Percentiles rank a stretch among this genome's conserved stretches.
Conservation (phyloP, 305 asterid genomes). For the Salvia sclarea region DNA sequence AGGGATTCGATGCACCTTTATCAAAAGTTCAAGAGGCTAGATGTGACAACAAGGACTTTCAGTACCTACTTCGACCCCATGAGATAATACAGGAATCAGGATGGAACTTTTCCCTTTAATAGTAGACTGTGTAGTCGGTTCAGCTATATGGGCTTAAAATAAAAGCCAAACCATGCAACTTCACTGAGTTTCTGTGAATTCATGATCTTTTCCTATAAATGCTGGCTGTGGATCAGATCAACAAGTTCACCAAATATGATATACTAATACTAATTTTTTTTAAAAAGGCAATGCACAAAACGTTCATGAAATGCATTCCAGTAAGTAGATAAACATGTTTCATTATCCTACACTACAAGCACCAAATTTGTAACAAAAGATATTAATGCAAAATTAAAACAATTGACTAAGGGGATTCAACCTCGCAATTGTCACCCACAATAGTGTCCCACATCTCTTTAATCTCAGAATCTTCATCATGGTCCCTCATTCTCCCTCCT, state of each 20-base stretch:
- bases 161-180: neutral
- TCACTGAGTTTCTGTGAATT: neutral
- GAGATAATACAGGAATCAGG: neutral
- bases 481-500: slow-evolving; percentile 51
- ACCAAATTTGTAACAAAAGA: neutral
- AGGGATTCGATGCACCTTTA: neutral
- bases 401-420: slow-evolving; percentile 32
- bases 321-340: neutral
- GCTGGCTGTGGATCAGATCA: neutral
- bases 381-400: neutral
- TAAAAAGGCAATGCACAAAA: too few species aligned
- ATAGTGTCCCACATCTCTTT: slow-evolving; percentile 90
- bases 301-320: slow-evolving; percentile 9
- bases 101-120: neutral
- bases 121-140: slow-evolving; percentile 1
- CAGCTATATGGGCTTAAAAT: neutral
- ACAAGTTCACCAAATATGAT: slow-evolving; percentile 12
- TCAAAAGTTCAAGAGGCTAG: neutral
- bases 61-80: neutral
- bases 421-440: slow-evolving; percentile 85
- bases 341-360: neutral
- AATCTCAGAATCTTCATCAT: slow-evolving; percentile 69
- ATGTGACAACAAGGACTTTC: neutral
- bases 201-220: neutral
- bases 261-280: too few species aligned